phyloP scores from a whole-genome alignment of 2,329 filamentous ascomycete species.

The Trichoderma afroharzianum region DNA sequence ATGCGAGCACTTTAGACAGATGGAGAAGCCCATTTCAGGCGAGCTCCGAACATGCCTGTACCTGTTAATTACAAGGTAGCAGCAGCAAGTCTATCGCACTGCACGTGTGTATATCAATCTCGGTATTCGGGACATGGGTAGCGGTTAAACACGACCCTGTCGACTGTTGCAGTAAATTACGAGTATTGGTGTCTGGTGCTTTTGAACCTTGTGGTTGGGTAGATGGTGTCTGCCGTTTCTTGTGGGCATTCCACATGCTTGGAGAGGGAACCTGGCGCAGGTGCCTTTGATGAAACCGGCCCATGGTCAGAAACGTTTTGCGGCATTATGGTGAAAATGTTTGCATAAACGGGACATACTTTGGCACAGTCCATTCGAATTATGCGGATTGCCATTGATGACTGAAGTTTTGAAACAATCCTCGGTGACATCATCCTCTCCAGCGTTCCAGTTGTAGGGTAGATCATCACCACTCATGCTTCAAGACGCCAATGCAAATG shows the following conservation, averaged over 20 bases:
- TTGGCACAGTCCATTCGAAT: neutral
- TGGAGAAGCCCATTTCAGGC: neutral
- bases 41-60: neutral
- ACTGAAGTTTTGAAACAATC: neutral
- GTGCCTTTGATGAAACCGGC: neutral
- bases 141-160: neutral
- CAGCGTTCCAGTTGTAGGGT: neutral
- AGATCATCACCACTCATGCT: neutral
- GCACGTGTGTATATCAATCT: constrained; percentile 7
- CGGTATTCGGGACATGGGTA: neutral
- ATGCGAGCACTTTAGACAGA: neutral
- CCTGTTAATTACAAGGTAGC: neutral
- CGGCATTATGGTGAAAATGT: neutral
- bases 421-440: neutral
- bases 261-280: neutral
- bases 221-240: neutral
- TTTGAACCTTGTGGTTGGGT: neutral
- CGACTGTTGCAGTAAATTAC: neutral
- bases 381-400: neutral
- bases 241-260: neutral
- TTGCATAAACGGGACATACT: neutral
- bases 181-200: neutral
- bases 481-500: neutral
- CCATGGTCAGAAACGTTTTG: neutral
- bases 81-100: neutral